These are phyloP conservation scores for Fusarium newnesense DNA, from an alignment of 2,329 filamentous ascomycete species.

Conservation along the genomic window DNA sequence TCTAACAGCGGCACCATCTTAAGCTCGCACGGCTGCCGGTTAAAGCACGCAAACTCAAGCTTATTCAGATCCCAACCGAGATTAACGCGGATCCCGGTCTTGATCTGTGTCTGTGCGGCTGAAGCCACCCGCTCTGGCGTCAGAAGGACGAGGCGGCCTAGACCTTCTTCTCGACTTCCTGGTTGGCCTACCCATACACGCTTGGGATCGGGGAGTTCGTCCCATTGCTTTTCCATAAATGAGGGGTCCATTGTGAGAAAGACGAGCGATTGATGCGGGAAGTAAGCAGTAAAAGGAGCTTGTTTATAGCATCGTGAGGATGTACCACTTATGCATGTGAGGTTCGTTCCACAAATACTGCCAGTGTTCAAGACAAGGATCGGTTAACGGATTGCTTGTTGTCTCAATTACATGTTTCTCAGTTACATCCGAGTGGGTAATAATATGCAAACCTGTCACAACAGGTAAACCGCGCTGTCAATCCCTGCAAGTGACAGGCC, in stretches of 20 bases:
- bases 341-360: neutral
- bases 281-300: too few species aligned
- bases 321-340: neutral
- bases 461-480: neutral
- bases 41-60: conserved; percentile 64
- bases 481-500: neutral
- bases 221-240: conserved; percentile 31
- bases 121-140: conserved; percentile 61
- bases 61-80: conserved; percentile 67
- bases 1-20: conserved; percentile 60
- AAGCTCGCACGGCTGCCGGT: conserved; percentile 61
- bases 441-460: neutral
- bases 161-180: conserved; percentile 60
- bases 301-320: conserved; percentile 9
- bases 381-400: neutral
- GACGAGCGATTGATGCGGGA: neutral
- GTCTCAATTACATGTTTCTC: neutral
- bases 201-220: conserved; percentile 56
- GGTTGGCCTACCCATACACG: conserved; percentile 59
- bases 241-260: conserved; percentile 18
- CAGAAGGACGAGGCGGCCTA: conserved; percentile 61
- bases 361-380: neutral
- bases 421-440: neutral
- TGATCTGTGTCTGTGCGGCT: conserved; percentile 60
- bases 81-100: conserved; percentile 60